Base-by-base conservation (phyloP, 2,329 filamentous ascomycete genomes). In the Penicillium sp. region DNA sequence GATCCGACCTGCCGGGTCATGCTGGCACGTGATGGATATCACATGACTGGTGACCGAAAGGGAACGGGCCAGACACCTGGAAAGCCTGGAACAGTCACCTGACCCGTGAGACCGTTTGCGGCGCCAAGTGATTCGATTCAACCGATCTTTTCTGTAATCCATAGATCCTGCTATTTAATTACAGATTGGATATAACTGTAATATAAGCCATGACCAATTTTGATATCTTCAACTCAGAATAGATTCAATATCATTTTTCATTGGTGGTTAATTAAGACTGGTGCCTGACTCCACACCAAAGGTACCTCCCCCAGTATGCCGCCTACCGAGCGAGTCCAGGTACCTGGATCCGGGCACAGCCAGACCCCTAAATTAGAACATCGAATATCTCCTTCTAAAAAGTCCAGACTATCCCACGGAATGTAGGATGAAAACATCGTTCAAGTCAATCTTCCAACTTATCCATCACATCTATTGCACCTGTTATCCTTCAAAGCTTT, bases 1-100 rank as follows among this genome's bases (percentile, higher is more conserved):
- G 49, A 46, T 62, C 62, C 62, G 58, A 13, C 9, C 37, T 50
- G 43, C 19, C 19, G 4, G 37, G 19, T 39, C 16, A 23, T 19
- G 5, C 1, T 13, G 44, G 2, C 9, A 43, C 35, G 29, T 60
- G 59, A 62, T 57, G 29, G 58, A 49, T 48, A 3, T 57, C 58
- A 62, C 58, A 23, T 63, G 62, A 62, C 19, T 3, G 13, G 6
- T 3, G 9, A 11, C 39, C 23, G 13, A 33, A 44, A 37, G 16
- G n/a, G 29, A n/a, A 21, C 37, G 39, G n/a, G 19, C 35, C 9
- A 39, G 39, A 42, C 16, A 39, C 11, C 37, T 42, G 37, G 6
- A 10, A 11, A 23, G 19, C 3, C 37, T 23, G 35, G n/a, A n/a
- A 37, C 14, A 5, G 19, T 42, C 37, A 23, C 37, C 23, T 42